A percentile compares a stretch with the other conserved stretches of the same genome.
Evolutionary conservation across 1,139 yeast genomes (phyloP).

Genomic region (Candida anutae): DNA sequence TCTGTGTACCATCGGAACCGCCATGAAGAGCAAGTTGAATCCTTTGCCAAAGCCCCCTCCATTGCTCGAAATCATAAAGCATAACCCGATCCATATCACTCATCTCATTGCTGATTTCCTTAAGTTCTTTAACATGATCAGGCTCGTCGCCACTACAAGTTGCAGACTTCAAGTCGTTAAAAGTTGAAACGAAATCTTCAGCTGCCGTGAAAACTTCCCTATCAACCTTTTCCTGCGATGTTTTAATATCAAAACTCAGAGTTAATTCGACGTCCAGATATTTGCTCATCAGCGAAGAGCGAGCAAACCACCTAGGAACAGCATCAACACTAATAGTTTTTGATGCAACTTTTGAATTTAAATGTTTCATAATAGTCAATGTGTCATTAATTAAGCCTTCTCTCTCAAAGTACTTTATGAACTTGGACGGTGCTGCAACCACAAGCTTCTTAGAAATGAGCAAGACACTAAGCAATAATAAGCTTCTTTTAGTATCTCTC

Average conservation of each 20-base stretch:
- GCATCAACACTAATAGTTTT: constrained; percentile 1
- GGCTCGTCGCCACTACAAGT: constrained; percentile 8
- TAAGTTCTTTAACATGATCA: constrained; percentile 12
- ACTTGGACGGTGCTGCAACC: constrained; percentile 34
- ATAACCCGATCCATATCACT: constrained; percentile 5
- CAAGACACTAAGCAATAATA: constrained; percentile 46
- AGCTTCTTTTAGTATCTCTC: neutral
- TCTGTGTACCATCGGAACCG: constrained; percentile 9
- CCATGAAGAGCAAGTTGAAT: constrained; percentile 25
- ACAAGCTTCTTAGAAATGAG: constrained; percentile 42
- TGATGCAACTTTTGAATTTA: constrained; percentile 3
- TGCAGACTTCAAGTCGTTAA: constrained; percentile 10
- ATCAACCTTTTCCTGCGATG: constrained; percentile 14
- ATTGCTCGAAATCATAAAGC: constrained; percentile 20
- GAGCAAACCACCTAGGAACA: constrained; percentile 2
- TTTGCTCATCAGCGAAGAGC: constrained; percentile 13
- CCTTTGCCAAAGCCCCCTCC: constrained; percentile 42
- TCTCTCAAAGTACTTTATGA: constrained; percentile 48
- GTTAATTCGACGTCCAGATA: constrained; percentile 27
- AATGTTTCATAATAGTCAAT: constrained; percentile 3
- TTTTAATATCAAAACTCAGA: constrained; percentile 19
- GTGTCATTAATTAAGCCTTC: constrained; percentile 67
- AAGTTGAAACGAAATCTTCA: constrained; percentile 13
- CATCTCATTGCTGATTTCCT: constrained; percentile 11
- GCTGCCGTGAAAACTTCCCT: constrained; percentile 13